These are phyloP conservation scores for Podospora fimiseda DNA, from an alignment of 495 filamentous ascomycete genomes.

Conservation along the genomic window DNA sequence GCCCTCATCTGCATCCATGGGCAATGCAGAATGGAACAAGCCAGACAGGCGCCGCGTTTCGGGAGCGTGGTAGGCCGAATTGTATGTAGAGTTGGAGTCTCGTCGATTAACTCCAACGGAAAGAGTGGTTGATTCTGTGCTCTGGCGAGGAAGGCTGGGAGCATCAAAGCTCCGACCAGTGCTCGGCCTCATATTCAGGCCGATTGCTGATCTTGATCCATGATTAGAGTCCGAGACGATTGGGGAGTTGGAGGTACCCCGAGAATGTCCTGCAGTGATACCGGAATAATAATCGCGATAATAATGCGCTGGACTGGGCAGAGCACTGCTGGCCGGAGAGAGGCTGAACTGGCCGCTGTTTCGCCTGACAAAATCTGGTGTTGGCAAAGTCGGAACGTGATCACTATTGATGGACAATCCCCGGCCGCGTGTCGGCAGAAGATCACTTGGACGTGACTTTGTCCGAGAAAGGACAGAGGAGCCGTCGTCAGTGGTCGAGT, in stretches of 20 bases:
- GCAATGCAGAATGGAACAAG: conserved; percentile 80
- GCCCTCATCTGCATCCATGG: conserved; percentile 63
- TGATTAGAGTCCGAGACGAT: conserved; percentile 35
- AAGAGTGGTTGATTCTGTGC: conserved; percentile 37
- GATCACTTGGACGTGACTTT: conserved; percentile 33
- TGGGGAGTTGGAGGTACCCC: conserved; percentile 34
- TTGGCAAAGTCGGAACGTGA: conserved; percentile 54
- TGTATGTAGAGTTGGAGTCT: conserved; percentile 44
- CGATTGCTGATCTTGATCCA: conserved; percentile 27
- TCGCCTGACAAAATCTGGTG: conserved; percentile 49
- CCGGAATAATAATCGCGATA: conserved; percentile 45
- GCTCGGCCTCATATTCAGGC: conserved; percentile 35
- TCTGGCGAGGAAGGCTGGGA: conserved; percentile 33
- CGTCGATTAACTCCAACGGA: conserved; percentile 26
- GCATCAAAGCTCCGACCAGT: conserved; percentile 50
- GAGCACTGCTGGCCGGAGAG: conserved; percentile 41
- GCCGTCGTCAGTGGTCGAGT: conserved; percentile 42
- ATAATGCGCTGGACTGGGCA: conserved; percentile 45
- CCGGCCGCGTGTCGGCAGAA: conserved; percentile 36
- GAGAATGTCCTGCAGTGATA: conserved; percentile 26
- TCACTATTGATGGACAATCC: conserved; percentile 60
- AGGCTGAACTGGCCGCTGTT: conserved; percentile 51
- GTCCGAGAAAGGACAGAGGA: conserved; percentile 32
- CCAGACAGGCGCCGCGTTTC: conserved; percentile 52
- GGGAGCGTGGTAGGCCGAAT: conserved; percentile 30